Base-by-base conservation (phyloP, 305 asterid genomes). In the Ilex paraguariensis region DNA sequence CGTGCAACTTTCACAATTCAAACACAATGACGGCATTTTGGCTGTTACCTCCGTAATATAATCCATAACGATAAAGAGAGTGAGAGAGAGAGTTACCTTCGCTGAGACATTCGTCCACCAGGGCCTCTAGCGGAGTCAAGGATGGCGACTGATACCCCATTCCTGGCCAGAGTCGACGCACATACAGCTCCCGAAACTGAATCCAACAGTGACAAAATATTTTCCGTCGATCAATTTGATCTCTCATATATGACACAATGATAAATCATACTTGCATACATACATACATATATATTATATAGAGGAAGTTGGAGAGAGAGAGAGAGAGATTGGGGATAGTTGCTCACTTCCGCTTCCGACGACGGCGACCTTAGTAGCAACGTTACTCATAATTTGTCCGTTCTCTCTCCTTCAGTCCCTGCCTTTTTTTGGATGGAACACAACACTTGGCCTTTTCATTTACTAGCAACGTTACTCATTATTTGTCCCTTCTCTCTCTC, bases 181-280 rank as follows among this genome's bases (percentile, higher is more conserved):
- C 98, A 88, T 14, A 91, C 94, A 14, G 98, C 85, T 74, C 98
- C 98, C 42, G 98, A 84, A 77, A 91, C 98, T 91, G 88, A 69
- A 62, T 67, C 50, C 64, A 30, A 30, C 5, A 4, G 28, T 21
- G 28, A 21, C 28, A 21, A 21, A 21, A 21, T 21, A 21, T 21
- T 21, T 21, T 21, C 44, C n/a, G 7, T 5, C 60, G 9, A 11
- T 9, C 16, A 36, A 5, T 36, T 4, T 36, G 6, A 5, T 8
- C 42, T 4, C 9, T 36, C 2, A 4, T 36, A 33, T 33, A 4
- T 36, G 9, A 36, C 42, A 36, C 6, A 4, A 36, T 36, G 9
- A 36, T 8, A 36, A 36, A 36, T 21, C 28, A 36, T 36, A 8
- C 1, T 12, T 11, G 28, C 7, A 31, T 28, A 9, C 31, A 31